These are phyloP conservation scores for Astraeus odoratus DNA, from an alignment of 768 basidiomycete species.

Conservation along the genomic window DNA sequence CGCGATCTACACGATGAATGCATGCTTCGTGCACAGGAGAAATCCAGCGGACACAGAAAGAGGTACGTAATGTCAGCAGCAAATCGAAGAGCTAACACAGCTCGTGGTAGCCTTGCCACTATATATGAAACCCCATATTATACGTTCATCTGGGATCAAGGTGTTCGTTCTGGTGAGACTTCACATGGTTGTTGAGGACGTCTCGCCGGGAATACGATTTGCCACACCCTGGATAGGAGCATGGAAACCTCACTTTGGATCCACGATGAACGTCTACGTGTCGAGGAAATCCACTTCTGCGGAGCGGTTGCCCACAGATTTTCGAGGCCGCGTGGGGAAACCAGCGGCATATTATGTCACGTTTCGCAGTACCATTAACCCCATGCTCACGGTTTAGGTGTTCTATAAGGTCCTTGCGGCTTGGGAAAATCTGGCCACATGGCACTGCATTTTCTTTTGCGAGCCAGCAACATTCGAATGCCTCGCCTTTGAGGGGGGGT, in stretches of 20 bases:
- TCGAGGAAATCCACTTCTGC: conserved; percentile 1
- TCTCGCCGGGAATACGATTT: conserved; percentile 6
- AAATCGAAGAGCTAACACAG: too few species aligned
- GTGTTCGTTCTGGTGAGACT: neutral
- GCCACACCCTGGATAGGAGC: neutral
- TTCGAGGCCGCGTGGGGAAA: neutral
- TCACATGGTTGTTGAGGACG: conserved; percentile 2
- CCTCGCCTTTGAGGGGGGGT: neutral
- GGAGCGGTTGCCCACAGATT: neutral
- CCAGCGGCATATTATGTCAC: neutral
- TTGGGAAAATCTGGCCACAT: neutral
- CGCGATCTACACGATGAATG: too few species aligned
- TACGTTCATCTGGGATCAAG: too few species aligned
- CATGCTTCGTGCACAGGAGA: too few species aligned
- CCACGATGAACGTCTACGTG: conserved; percentile 7
- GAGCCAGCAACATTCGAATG: neutral
- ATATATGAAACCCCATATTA: too few species aligned
- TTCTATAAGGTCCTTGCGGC: neutral
- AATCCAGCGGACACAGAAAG: too few species aligned
- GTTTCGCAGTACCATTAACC: neutral
- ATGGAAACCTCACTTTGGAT: neutral
- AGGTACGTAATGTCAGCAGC: too few species aligned
- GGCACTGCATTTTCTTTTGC: neutral
- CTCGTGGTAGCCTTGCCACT: too few species aligned
- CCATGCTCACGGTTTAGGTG: neutral